Evolutionary conservation across 345 rosid genomes (phyloP).

Genomic region (Eutrema japonicum): DNA sequence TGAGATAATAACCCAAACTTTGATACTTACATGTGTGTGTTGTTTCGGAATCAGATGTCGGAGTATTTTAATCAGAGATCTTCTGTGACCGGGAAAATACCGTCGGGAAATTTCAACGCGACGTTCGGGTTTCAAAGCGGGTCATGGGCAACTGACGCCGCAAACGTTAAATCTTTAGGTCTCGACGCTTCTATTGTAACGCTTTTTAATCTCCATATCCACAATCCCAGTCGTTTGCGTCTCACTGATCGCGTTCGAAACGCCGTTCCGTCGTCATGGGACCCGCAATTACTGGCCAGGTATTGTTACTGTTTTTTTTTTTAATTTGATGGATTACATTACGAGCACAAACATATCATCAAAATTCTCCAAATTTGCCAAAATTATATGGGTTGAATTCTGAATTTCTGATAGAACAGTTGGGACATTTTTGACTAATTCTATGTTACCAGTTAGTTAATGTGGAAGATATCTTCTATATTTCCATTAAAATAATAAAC

Average conservation of each 20-base stretch:
- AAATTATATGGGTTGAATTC: conserved; percentile 12
- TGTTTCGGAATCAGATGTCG: conserved; percentile 63
- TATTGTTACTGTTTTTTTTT: background rate
- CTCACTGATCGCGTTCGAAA: conserved; percentile 66
- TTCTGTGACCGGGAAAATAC: conserved; percentile 74
- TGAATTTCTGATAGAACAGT: conserved; percentile 23
- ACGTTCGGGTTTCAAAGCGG: conserved; percentile 74
- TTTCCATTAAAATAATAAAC: background rate
- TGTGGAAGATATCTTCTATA: background rate
- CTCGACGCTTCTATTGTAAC: conserved; percentile 70
- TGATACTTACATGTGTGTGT: background rate
- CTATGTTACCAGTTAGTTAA: conserved; percentile 13
- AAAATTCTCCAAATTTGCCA: background rate
- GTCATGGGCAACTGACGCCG: conserved; percentile 81
- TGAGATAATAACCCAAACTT: background rate
- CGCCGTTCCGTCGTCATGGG: conserved; percentile 84
- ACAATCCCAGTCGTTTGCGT: conserved; percentile 69
- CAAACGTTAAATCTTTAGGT: conserved; percentile 64
- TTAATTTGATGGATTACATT: background rate
- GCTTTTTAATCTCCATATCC: conserved; percentile 62
- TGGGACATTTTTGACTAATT: conserved; percentile 36
- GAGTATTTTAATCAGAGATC: conserved; percentile 73
- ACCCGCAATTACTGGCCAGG: conserved; percentile 82
- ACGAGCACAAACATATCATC: conserved; percentile 1
- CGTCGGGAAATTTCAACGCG: conserved; percentile 76